Conservation (phyloP, 805 yeast genomes). For the Teunomyces cretensis region DNA sequence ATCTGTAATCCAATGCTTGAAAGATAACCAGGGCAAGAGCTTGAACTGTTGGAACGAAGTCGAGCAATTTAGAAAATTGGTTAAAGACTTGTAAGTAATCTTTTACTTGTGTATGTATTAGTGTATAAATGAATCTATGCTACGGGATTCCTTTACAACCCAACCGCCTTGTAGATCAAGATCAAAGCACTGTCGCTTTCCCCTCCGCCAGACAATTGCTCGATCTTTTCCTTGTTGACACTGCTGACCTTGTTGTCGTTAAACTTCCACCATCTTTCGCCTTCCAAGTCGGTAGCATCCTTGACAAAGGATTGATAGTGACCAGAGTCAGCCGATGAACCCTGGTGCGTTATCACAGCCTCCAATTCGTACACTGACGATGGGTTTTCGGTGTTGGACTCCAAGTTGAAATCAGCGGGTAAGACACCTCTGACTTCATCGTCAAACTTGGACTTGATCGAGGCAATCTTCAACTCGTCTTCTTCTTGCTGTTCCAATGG, state of each 20-base stretch:
- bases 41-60: constrained; percentile 84
- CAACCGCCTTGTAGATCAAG: constrained; percentile 80
- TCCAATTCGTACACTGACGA: constrained; percentile 81
- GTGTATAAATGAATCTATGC: neutral
- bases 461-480: constrained; percentile 48
- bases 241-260: constrained; percentile 86
- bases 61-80: constrained; percentile 61
- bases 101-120: constrained; percentile 2
- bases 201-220: constrained; percentile 92
- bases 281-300: constrained; percentile 62
- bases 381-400: constrained; percentile 68
- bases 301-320: constrained; percentile 91
- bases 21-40: constrained; percentile 59
- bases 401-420: constrained; percentile 31
- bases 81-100: constrained; percentile 38
- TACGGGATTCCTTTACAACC: constrained; percentile 34
- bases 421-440: constrained; percentile 45
- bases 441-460: constrained; percentile 51
- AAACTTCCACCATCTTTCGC: constrained; percentile 88
- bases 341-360: constrained; percentile 89
- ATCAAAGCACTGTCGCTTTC: constrained; percentile 95
- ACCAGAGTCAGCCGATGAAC: constrained; percentile 95
- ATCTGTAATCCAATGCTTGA: constrained; percentile 58
- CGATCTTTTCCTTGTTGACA: constrained; percentile 81
- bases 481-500: constrained; percentile 58